Conservation (phyloP, 345 rosid genomes). For the Rhodamnia rubescens region DNA sequence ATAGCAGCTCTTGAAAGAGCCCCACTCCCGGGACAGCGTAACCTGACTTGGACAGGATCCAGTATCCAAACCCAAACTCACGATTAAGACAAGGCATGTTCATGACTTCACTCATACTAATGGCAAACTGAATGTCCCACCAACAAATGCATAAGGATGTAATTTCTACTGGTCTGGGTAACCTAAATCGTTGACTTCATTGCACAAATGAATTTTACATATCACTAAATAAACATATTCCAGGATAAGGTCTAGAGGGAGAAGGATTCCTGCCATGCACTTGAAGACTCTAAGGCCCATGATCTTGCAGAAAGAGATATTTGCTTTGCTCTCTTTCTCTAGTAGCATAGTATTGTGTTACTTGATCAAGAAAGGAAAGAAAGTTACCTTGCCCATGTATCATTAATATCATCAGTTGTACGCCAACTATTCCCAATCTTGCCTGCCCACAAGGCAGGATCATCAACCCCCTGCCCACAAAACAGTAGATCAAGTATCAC, state of each 20-base stretch:
- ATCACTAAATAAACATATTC: not conserved
- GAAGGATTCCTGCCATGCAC: not conserved
- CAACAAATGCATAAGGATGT: not conserved
- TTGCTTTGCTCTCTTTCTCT: not conserved
- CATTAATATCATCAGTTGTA: slow-evolving; percentile 85
- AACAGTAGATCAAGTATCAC: not conserved
- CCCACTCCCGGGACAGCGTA: not conserved
- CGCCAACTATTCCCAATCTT: slow-evolving; percentile 99
- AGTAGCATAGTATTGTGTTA: not conserved
- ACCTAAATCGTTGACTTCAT: not conserved
- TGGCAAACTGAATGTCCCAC: not conserved
- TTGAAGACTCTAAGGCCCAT: not conserved
- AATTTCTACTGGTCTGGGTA: not conserved
- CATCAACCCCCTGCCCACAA: slow-evolving; percentile 61
- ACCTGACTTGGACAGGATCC: not conserved
- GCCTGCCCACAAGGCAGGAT: slow-evolving; percentile 93
- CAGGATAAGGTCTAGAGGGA: not conserved
- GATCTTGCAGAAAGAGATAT: not conserved
- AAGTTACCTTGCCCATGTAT: slow-evolving; percentile 86
- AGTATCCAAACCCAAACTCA: not conserved
- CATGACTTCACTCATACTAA: not conserved
- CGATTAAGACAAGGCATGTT: not conserved
- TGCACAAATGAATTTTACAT: not conserved
- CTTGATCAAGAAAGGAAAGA: slow-evolving; percentile 1
- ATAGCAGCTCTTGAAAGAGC: not conserved